A percentile compares a stretch with the other conserved stretches of the same genome.
Evolutionary conservation across 495 filamentous ascomycete genomes (phyloP).

Genomic region (Annulohypoxylon nitens): DNA sequence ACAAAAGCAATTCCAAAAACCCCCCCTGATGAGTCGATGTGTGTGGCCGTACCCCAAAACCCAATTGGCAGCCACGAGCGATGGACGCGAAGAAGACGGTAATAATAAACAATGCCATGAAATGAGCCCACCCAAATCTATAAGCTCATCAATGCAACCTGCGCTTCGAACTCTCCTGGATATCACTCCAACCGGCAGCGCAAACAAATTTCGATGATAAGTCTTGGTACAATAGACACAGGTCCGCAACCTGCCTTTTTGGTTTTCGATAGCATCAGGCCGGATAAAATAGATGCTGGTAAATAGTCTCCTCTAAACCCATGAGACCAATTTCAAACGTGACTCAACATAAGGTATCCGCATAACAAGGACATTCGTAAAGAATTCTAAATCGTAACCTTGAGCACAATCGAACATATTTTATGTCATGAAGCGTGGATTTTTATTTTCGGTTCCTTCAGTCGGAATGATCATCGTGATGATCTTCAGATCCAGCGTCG

Average conservation of each 20-base stretch:
- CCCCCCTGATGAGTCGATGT: conserved; percentile 41
- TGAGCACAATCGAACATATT: conserved; percentile 42
- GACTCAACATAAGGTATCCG: conserved; percentile 45
- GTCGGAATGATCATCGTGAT: conserved; percentile 64
- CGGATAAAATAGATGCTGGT: conserved; percentile 38
- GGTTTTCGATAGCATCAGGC: conserved; percentile 43
- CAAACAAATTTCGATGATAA: conserved; percentile 43
- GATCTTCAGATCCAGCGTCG: conserved; percentile 64
- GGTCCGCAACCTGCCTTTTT: conserved; percentile 37
- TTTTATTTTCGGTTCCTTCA: conserved; percentile 42
- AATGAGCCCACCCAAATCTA: conserved; percentile 52
- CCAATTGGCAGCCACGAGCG: conserved; percentile 48
- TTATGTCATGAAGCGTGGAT: conserved; percentile 40
- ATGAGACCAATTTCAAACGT: conserved; percentile 44
- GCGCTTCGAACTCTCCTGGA: conserved; percentile 50
- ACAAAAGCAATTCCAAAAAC: conserved; percentile 38
- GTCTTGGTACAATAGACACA: conserved; percentile 44
- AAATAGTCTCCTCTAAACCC: conserved; percentile 48
- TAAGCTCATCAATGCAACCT: conserved; percentile 50
- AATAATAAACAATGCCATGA: conserved; percentile 39
- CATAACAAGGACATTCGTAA: conserved; percentile 44
- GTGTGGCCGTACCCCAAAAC: conserved; percentile 43
- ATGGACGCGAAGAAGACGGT: conserved; percentile 48
- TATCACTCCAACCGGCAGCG: conserved; percentile 43
- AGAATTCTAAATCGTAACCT: conserved; percentile 45